A percentile compares a stretch with the other conserved stretches of the same genome.
phyloP scores from a whole-genome alignment of 2,329 filamentous ascomycete species.

The Emmonsiellopsis sp. region DNA sequence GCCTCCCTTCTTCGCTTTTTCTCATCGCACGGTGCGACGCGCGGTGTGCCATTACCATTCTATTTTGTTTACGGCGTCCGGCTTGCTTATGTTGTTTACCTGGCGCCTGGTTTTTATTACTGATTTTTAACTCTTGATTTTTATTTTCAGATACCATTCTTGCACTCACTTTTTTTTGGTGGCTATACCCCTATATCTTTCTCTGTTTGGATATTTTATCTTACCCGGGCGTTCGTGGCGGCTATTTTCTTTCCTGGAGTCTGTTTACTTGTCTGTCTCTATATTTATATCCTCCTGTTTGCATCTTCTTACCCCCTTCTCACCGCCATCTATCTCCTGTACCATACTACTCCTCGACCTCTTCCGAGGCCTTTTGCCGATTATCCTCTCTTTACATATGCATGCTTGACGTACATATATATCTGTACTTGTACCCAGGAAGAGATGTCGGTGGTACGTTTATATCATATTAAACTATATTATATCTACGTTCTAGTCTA shows the following conservation, averaged over 20 bases:
- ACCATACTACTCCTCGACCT: background rate
- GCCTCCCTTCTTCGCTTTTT: no score
- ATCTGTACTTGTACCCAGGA: background rate
- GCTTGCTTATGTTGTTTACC: background rate
- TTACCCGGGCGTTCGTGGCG: background rate
- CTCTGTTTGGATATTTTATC: background rate
- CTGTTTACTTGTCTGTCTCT: background rate
- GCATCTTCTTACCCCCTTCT: background rate
- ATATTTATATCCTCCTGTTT: background rate
- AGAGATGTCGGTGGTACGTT: no score
- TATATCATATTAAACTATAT: background rate
- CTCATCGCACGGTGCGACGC: no score
- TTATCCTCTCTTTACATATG: background rate
- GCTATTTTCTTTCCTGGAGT: background rate
- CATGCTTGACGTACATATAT: background rate
- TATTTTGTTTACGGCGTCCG: background rate
- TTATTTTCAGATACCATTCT: background rate
- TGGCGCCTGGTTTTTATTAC: background rate
- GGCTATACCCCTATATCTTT: background rate
- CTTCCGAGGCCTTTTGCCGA: no score
- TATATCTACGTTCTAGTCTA: background rate
- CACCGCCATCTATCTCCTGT: background rate
- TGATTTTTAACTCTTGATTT: background rate
- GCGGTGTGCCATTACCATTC: background rate
- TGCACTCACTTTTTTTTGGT: background rate